Conservation (phyloP, 495 filamentous ascomycete genomes). For the Hypomontagnella monticulosa region DNA sequence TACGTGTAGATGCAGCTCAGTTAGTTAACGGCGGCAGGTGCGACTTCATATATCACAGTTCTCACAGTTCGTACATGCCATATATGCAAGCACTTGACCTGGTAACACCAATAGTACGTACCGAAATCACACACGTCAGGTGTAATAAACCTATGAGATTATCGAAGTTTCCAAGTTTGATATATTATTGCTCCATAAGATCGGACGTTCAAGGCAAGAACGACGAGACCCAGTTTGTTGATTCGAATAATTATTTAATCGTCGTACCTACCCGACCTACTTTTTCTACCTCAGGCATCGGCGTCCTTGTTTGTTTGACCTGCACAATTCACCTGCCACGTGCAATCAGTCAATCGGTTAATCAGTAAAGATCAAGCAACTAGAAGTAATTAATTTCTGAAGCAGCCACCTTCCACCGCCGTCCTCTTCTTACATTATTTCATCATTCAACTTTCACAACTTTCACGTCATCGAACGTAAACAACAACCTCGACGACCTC, state of each 20-base stretch:
- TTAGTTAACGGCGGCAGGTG: too few relatives aligned
- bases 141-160: not conserved
- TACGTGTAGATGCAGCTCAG: too few relatives aligned
- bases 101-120: not conserved
- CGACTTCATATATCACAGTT: too few relatives aligned
- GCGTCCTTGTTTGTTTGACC: constrained; percentile 15
- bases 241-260: constrained; percentile 28
- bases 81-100: not conserved
- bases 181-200: constrained; percentile 1
- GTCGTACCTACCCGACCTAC: not conserved
- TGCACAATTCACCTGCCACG: constrained; percentile 9
- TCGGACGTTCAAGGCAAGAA: constrained; percentile 21
- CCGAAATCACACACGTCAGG: not conserved
- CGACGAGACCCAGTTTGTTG: constrained; percentile 19
- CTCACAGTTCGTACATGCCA: too few relatives aligned
- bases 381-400: constrained; percentile 7
- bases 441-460: constrained; percentile 4
- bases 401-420: not conserved
- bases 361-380: too few relatives aligned
- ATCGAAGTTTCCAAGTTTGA: too few relatives aligned
- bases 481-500: not conserved
- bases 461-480: not conserved
- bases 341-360: constrained; percentile 28
- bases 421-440: constrained; percentile 3
- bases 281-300: constrained; percentile 9